Base-by-base conservation (phyloP, 2,329 filamentous ascomycete genomes). In the Exophiala alcalophila region DNA sequence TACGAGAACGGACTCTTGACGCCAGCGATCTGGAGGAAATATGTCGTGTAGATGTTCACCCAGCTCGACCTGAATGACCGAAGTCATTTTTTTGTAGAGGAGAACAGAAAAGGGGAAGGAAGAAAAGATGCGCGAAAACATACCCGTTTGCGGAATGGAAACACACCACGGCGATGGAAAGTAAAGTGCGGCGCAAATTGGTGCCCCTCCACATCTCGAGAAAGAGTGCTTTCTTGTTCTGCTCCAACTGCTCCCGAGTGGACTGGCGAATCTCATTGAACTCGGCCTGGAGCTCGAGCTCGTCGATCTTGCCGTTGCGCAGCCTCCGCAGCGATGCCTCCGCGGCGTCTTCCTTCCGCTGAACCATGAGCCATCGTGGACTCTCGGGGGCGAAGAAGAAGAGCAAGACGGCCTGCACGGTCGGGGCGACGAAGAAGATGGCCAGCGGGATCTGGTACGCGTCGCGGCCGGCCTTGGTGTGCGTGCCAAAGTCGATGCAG, bases 181-280 rank as follows among this genome's bases (percentile, higher is more conserved):
- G 34, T 11, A 46, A 26, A 6, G 47, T 50, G 4, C 47, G 9
- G 3, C 47, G 37, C 11, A 44, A 14, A 12, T 50, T 46, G 7
- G 47, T 50, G 18, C 47, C 47, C 11, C 42, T 36, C 47, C 47
- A 50, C 47, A 50, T 50, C 28, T 50, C 47, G 14, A 50, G 4
- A 33, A 45, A 50, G 9, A 43, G 20, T 10, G 31, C 32, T 14
- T 50, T 50, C 34, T 50, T 50, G 34, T 50, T 50, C 33, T 50
- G 42, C 10, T 50, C 47, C 31, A 50, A 16, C 24, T 50, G 47
- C 15, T 41, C 32, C 8, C 37, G 23, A 7, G 47, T 50, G 3
- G 47, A 45, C 14, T 45, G 41, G 10, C 37, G 42, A 15, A 49
- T 65, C n/a, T 52, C 49, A 23, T 50, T 49, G 14, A 47, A 39